phyloP scores from a whole-genome alignment of 1,284 basidiomycete genomes.

The Trichosporon sp. region DNA sequence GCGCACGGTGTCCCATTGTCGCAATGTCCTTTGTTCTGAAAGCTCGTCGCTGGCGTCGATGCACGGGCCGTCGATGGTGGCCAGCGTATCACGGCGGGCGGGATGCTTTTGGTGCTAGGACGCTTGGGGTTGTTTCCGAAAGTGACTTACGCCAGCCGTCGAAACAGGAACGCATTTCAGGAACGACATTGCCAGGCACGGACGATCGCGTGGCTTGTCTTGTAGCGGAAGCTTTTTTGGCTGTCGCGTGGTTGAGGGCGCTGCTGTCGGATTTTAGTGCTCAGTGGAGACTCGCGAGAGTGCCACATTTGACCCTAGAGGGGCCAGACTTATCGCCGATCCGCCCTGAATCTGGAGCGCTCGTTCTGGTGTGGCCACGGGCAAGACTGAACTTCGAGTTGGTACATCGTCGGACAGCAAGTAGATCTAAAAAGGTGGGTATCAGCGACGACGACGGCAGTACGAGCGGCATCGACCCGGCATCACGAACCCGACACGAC shows the following conservation, averaged over 20 bases:
- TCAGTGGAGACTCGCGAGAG: not conserved
- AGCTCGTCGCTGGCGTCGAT: not conserved
- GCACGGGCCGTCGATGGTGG: slow-evolving; percentile 14
- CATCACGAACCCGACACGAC: slow-evolving; percentile 7
- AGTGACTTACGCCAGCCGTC: slow-evolving; percentile 14
- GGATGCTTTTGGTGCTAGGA: slow-evolving; percentile 1
- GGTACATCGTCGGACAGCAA: slow-evolving; percentile 19
- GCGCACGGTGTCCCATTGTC: slow-evolving; percentile 1
- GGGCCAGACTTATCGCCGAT: not conserved
- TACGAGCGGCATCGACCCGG: slow-evolving; percentile 5
- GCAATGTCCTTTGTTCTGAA: not conserved
- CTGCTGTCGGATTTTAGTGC: not conserved
- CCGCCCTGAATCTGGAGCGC: slow-evolving; percentile 15
- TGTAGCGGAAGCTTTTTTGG: not conserved
- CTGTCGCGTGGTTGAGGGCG: not conserved
- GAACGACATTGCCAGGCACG: slow-evolving; percentile 2
- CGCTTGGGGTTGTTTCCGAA: slow-evolving; percentile 12
- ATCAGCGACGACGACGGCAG: slow-evolving; percentile 14
- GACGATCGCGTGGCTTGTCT: not conserved
- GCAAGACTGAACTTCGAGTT: slow-evolving; percentile 15
- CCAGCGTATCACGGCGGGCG: not conserved
- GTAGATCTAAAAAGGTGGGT: slow-evolving; percentile 20
- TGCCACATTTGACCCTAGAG: not conserved
- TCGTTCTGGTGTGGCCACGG: slow-evolving; percentile 12
- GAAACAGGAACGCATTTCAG: not conserved